Conservation (phyloP, 805 yeast species). For the Candida jianshihensis region DNA sequence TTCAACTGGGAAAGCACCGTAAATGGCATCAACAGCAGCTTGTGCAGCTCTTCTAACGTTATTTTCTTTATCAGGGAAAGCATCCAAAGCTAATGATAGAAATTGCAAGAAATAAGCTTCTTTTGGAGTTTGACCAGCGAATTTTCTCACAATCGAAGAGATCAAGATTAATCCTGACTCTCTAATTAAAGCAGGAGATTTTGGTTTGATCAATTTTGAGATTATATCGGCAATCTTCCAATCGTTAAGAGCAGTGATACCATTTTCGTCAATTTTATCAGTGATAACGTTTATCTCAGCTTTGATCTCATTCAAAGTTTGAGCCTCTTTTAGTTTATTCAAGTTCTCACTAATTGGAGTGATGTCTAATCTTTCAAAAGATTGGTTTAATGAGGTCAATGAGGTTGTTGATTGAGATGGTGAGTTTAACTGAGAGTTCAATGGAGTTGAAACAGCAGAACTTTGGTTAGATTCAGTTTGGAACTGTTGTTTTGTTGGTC, state of each 20-base stretch:
- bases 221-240: slow-evolving; percentile 64
- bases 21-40: slow-evolving; percentile 62
- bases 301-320: slow-evolving; percentile 30
- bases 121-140: slow-evolving; percentile 61
- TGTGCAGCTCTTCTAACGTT: slow-evolving; percentile 84
- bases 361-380: slow-evolving; percentile 56
- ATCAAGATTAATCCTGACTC: slow-evolving; percentile 68
- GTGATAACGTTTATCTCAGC: slow-evolving; percentile 33
- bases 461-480: slow-evolving; percentile 8
- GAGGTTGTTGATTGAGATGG: slow-evolving; percentile 63
- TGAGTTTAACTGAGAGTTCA: slow-evolving; percentile 21
- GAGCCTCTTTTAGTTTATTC: slow-evolving; percentile 37
- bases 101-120: slow-evolving; percentile 69
- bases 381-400: slow-evolving; percentile 62
- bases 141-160: slow-evolving; percentile 49
- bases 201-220: slow-evolving; percentile 62
- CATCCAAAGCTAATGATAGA: slow-evolving; percentile 59
- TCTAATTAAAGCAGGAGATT: slow-evolving; percentile 65
- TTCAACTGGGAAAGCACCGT: slow-evolving; percentile 67
- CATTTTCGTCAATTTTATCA: slow-evolving; percentile 37
- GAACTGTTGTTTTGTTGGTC: slow-evolving; percentile 11
- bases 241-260: slow-evolving; percentile 41
- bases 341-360: slow-evolving; percentile 63
- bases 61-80: slow-evolving; percentile 80
- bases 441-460: slow-evolving; percentile 19